Conservation (phyloP, 495 filamentous ascomycete genomes). For the Penicillium silybi region DNA sequence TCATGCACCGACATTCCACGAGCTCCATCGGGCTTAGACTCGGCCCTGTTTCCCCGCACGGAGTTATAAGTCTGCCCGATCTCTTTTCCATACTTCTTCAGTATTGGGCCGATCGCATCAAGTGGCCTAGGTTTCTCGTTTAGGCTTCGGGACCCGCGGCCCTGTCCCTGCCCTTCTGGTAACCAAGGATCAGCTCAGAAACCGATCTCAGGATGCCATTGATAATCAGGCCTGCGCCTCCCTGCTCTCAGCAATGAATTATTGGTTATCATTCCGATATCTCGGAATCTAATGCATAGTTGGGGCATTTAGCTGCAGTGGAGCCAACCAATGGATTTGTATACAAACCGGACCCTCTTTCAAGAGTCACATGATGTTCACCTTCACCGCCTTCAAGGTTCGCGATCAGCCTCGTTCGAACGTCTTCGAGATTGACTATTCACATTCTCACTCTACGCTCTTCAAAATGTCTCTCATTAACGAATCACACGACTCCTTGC, state of each 20-base stretch:
- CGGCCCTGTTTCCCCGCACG: slow-evolving; percentile 12
- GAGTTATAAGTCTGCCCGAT: slow-evolving; percentile 5
- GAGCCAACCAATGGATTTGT: background rate
- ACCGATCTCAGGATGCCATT: background rate
- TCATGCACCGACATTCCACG: slow-evolving; percentile 9
- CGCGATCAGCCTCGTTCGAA: background rate
- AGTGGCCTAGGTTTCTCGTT: background rate
- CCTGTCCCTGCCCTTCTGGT: background rate
- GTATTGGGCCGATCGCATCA: background rate
- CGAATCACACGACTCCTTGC: slow-evolving; percentile 76
- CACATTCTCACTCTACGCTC: background rate
- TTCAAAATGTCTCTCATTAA: slow-evolving; percentile 63
- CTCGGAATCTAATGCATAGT: background rate
- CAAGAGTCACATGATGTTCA: background rate
- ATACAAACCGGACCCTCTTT: background rate
- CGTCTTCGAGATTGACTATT: background rate
- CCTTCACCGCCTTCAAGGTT: background rate
- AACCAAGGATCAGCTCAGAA: background rate
- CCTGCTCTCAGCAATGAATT: background rate
- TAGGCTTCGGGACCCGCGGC: background rate
- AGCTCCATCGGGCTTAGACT: slow-evolving; percentile 13
- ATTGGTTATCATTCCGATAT: background rate
- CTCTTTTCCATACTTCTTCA: background rate
- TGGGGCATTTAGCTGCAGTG: background rate
- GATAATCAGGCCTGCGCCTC: slow-evolving; percentile 1